These are phyloP conservation scores for Citrus maxima DNA, from an alignment of 345 rosid species.

Conservation along the genomic window DNA sequence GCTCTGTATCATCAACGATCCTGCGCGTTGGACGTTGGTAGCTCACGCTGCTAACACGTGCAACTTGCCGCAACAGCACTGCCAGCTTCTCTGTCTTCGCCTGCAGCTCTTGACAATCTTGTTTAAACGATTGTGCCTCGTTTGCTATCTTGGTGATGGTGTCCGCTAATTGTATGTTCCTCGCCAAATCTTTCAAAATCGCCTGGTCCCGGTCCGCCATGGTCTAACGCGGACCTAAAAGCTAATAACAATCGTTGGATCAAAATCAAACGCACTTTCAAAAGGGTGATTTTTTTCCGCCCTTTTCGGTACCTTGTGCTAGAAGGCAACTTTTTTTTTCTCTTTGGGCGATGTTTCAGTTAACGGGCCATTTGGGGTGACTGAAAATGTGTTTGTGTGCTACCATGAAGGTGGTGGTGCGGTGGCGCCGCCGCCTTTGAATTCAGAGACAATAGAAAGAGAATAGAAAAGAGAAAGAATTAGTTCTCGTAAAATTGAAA, in stretches of 20 bases:
- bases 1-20: slow-evolving; percentile 70
- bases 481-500: slow-evolving; percentile 10
- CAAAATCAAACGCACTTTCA: not conserved
- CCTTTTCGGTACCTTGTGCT: not conserved
- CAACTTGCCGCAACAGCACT: slow-evolving; percentile 66
- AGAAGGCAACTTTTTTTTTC: not conserved
- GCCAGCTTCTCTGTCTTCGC: slow-evolving; percentile 72
- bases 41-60: slow-evolving; percentile 68
- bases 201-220: slow-evolving; percentile 48
- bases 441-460: slow-evolving; percentile 20
- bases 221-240: slow-evolving; percentile 35
- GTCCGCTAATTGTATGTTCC: slow-evolving; percentile 79
- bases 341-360: not conserved
- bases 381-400: not conserved
- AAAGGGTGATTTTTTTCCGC: not conserved
- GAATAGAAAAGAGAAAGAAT: slow-evolving; percentile 8
- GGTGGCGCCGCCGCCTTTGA: slow-evolving; percentile 32
- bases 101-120: slow-evolving; percentile 65
- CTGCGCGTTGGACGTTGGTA: slow-evolving; percentile 81
- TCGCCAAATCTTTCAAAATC: slow-evolving; percentile 58
- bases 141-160: slow-evolving; percentile 56
- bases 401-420: not conserved
- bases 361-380: not conserved
- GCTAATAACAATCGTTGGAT: not conserved
- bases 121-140: slow-evolving; percentile 72